A percentile compares a stretch with the other conserved stretches of the same genome.
phyloP scores from a whole-genome alignment of 1,139 yeast species.

The Saccharomyces hybrid region DNA sequence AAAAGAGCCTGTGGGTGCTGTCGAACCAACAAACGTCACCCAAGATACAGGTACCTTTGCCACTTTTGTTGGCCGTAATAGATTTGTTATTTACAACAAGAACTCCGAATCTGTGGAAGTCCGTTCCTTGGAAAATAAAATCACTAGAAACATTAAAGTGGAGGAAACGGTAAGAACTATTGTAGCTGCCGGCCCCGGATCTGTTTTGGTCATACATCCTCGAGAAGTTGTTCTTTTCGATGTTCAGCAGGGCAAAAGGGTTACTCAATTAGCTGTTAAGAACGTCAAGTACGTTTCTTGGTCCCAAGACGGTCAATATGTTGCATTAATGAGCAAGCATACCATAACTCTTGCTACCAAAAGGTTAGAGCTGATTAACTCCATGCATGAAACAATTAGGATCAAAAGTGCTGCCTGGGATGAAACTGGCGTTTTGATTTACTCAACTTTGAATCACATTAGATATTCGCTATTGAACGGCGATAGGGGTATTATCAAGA shows the following conservation, averaged over 20 bases:
- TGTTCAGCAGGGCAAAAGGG: constrained; percentile 81
- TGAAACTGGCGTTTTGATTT: constrained; percentile 82
- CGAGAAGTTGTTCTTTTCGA: constrained; percentile 75
- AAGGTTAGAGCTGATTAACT: constrained; percentile 68
- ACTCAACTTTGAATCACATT: constrained; percentile 91
- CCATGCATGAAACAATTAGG: constrained; percentile 93
- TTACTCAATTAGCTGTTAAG: constrained; percentile 64
- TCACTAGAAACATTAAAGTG: constrained; percentile 72
- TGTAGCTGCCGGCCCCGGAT: constrained; percentile 74
- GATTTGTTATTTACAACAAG: constrained; percentile 77
- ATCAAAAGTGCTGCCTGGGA: constrained; percentile 99
- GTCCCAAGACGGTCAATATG: constrained; percentile 82
- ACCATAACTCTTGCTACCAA: constrained; percentile 82
- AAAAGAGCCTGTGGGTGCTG: constrained; percentile 83
- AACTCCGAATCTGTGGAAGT: constrained; percentile 62
- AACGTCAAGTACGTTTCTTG: constrained; percentile 83
- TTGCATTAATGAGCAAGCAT: constrained; percentile 88
- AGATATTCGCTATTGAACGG: constrained; percentile 91
- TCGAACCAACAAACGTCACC: constrained; percentile 74
- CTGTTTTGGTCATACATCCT: constrained; percentile 66
- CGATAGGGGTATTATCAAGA: constrained; percentile 88
- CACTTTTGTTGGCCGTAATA: constrained; percentile 83
- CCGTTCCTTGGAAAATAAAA: constrained; percentile 71
- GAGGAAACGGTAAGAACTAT: constrained; percentile 71
- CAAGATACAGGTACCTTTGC: constrained; percentile 85